Evolutionary conservation across 148 eudicot genomes (phyloP), one percentile per base, ranked within the genome.

Genomic region (Arctostaphylos glauca): DNA sequence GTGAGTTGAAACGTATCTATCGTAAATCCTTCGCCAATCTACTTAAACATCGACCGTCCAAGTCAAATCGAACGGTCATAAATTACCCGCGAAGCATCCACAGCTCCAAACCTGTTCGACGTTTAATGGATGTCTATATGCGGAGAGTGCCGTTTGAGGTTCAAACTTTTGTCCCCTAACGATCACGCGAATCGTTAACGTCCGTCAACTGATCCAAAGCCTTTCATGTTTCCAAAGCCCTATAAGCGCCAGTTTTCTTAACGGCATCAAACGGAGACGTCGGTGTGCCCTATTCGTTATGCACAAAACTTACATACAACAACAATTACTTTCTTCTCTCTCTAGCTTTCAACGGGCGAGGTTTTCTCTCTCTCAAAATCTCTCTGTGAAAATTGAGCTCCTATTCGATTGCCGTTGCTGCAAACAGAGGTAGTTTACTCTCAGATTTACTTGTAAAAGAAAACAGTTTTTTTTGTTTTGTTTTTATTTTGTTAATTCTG

Each of bases 121-220:
- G 3, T 38, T 66, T 84, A 85, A 85, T 68, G 84, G 62, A 85
- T 77, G 81, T 53, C 82, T 59, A 76, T 84, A 47, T 80, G 47
- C 23, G 41, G 38, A 81, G 80, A 41, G 91, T 89, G 93, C 96
- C 93, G 96, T 93, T 93, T 91, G 92, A 88, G 86, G 90, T 92
- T 90, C 89, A 93, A 89, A 90, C 91, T 83, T 85, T 83, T 81
- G 56, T 78, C 81, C 68, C 81, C 79, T 81, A 88, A 84, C 86
- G 87, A 38, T 73, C 78, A 80, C 76, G 72, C 81, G 81, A 84
- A 56, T 81, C 88, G 89, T 87, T 86, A 87, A 71, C 81, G 47
- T 25, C 87, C 88, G 89, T 91, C 84, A 86, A 54, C 48, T 2
- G 53, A 16, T 1, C 38, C 25, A 0, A 3, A 19, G 14, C 0